Evolutionary conservation across 352 stramenopile genomes (phyloP), one percentile per base, ranked within the genome.

Genomic region (Salisapilia sapeloensis): DNA sequence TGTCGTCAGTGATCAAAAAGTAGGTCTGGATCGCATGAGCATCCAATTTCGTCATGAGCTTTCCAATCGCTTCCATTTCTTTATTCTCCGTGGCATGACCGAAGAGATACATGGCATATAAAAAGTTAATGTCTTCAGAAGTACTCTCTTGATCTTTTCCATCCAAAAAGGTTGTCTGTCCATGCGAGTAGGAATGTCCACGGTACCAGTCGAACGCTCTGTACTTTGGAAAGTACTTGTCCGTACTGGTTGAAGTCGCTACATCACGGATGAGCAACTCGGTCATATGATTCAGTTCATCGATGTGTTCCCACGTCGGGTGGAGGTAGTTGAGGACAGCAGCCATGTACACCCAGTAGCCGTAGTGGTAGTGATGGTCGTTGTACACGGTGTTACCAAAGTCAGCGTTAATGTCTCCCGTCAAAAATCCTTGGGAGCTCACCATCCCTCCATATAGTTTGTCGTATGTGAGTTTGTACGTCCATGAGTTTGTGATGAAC

Each of bases 371-470:
- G 44, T 82, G 66, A 40, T 82, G 66, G 43, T 82, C 66, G 19
- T 82, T 82, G 58, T 79, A 79, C 15, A 79, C 48, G 6, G 60
- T 64, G 49, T 77, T 82, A 38, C 69, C 69, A 35, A 78, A 84
- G 44, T 81, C 64, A 18, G 59, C 60, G 31, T 66, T 71, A 35
- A 62, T 40, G 30, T 81, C 57, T 1, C 48, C 40, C 24, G 48
- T 59, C 2, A 38, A 34, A 36, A 79, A 85, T 9, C 65, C 56
- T 33, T 81, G 44, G 1, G 58, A 71, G 40, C 53, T 77, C 29
- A 83, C 64, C 35, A 86, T 46, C 29, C 70, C 66, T 9, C 64
- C 58, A 29, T 57, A 62, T 26, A 79, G 31, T 3, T 34, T 31
- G 40, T 86, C 70, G 48, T 81, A 81, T 32, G 59, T 47, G 25